Percentiles rank a stretch among this genome's conserved stretches.
These are phyloP conservation scores for Talaromyces atroroseus DNA, from an alignment of 2,329 filamentous ascomycete species.

Conservation along the genomic window DNA sequence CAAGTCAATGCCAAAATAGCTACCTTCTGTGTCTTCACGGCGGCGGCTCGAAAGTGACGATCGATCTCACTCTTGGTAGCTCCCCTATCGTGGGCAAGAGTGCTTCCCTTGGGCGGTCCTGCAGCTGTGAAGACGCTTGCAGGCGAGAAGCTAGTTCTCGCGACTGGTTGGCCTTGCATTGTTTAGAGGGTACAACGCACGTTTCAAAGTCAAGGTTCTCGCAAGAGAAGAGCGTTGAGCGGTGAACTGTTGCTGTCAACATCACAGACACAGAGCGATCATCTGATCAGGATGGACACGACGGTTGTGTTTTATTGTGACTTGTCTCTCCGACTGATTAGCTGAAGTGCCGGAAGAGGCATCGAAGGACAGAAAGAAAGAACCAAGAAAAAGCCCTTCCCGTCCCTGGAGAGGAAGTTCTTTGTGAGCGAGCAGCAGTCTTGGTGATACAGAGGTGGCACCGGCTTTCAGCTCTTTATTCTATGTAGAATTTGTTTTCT, in stretches of 20 bases:
- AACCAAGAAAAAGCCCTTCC: not conserved
- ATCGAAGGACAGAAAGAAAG: not conserved
- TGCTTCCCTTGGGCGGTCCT: no score
- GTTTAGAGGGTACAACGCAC: not conserved
- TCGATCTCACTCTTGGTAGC: not conserved
- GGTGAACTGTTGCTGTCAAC: not conserved
- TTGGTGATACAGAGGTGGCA: not conserved
- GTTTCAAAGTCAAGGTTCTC: not conserved
- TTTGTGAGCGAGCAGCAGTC: not conserved
- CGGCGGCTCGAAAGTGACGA: not conserved
- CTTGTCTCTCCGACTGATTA: not conserved
- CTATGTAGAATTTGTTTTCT: slow-evolving; percentile 8
- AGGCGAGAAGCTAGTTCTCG: not conserved
- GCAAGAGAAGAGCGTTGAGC: not conserved
- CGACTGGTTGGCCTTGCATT: not conserved
- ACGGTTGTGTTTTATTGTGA: not conserved
- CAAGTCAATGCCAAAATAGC: not conserved
- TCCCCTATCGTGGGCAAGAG: not conserved
- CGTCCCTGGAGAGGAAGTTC: not conserved
- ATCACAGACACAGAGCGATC: not conserved
- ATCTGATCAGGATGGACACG: not conserved
- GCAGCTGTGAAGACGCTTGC: no score
- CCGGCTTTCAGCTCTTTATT: not conserved
- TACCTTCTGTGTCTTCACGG: not conserved
- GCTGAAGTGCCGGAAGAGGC: not conserved